These are phyloP conservation scores for Neurospora tetraspora DNA, from an alignment of 495 filamentous ascomycete genomes.

Conservation along the genomic window DNA sequence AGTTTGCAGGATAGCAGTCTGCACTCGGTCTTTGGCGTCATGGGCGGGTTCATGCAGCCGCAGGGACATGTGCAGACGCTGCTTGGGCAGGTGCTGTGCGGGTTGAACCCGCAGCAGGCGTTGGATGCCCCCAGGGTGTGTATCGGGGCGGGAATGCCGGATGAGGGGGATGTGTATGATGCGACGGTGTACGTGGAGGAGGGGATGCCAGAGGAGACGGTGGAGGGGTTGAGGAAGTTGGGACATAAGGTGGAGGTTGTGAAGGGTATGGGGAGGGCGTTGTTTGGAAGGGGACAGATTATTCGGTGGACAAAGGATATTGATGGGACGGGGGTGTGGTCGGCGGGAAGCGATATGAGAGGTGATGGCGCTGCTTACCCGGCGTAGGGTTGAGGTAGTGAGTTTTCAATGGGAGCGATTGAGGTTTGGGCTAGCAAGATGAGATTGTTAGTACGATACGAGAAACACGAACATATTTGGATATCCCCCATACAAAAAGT, in stretches of 20 bases:
- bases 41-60: slow-evolving; percentile 99
- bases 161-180: slow-evolving; percentile 27
- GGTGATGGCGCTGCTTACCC: slow-evolving; percentile 82
- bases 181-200: slow-evolving; percentile 68
- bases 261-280: slow-evolving; percentile 51
- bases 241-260: slow-evolving; percentile 70
- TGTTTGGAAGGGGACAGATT: slow-evolving; percentile 89
- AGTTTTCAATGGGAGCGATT: neutral
- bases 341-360: slow-evolving; percentile 76
- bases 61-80: slow-evolving; percentile 95
- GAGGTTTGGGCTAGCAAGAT: neutral
- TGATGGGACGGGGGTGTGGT: slow-evolving; percentile 61
- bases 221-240: slow-evolving; percentile 53
- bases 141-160: slow-evolving; percentile 59
- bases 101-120: slow-evolving; percentile 77
- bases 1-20: slow-evolving; percentile 59
- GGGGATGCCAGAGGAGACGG: slow-evolving; percentile 58
- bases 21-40: slow-evolving; percentile 84
- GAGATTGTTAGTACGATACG: neutral
- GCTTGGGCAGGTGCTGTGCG: slow-evolving; percentile 79
- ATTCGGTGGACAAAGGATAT: slow-evolving; percentile 62
- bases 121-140: slow-evolving; percentile 85
- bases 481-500: neutral
- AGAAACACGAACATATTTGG: neutral
- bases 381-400: slow-evolving; percentile 17